phyloP scores from a whole-genome alignment of 2,329 filamentous ascomycete species.

The Nakataea oryzae region DNA sequence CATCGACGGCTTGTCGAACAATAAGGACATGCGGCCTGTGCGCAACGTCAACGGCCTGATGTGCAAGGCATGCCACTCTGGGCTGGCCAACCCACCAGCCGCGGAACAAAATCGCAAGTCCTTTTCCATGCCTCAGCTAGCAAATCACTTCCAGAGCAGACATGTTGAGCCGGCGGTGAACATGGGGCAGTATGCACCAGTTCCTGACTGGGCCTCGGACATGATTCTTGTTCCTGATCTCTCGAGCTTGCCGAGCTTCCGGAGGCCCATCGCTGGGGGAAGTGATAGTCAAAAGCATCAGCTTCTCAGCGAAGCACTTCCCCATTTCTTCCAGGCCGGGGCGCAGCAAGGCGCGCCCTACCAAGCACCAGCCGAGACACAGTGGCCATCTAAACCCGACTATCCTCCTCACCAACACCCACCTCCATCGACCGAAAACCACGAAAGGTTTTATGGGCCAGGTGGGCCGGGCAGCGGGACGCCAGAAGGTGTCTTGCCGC shows the following conservation, averaged over 20 bases:
- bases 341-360: background rate
- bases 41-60: conserved; percentile 40
- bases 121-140: conserved; percentile 49
- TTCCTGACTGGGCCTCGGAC: conserved; percentile 31
- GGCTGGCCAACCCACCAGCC: conserved; percentile 16
- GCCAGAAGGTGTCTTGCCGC: background rate
- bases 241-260: conserved; percentile 18
- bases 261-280: conserved; percentile 11
- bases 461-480: background rate
- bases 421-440: conserved; percentile 2
- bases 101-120: conserved; percentile 24
- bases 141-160: conserved; percentile 42
- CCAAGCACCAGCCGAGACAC: background rate
- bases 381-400: background rate
- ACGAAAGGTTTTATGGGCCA: conserved; percentile 3
- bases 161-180: conserved; percentile 22
- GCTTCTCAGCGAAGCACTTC: conserved; percentile 27
- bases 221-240: conserved; percentile 33
- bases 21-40: conserved; percentile 45
- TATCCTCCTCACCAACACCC: background rate
- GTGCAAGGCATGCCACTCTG: conserved; percentile 42
- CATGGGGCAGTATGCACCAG: conserved; percentile 10
- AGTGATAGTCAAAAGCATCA: conserved; percentile 20
- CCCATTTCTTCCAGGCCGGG: conserved; percentile 17
- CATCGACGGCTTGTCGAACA: conserved; percentile 45